A percentile compares a stretch with the other conserved stretches of the same genome.
Evolutionary conservation across 345 rosid genomes (phyloP).

Genomic region (Eucalyptus coolabah): DNA sequence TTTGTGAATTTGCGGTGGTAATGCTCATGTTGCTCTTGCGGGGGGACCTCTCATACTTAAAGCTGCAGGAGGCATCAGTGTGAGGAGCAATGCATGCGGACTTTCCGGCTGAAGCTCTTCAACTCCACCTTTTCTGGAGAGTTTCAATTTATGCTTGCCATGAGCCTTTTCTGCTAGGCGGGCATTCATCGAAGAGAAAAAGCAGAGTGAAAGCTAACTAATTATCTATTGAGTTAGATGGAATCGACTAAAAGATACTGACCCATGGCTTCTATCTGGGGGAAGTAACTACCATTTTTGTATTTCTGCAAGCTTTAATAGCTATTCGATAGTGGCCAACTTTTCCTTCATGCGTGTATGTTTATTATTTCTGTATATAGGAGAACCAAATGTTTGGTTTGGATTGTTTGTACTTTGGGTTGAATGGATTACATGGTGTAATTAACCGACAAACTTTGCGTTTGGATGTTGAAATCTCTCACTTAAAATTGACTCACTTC

Average conservation of each 20-base stretch:
- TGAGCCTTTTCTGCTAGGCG: not conserved
- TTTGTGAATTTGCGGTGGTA: not conserved
- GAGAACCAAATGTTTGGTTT: not conserved
- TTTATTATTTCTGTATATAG: no score
- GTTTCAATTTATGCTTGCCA: not conserved
- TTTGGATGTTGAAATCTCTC: no score
- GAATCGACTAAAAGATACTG: not conserved
- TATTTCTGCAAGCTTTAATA: not conserved
- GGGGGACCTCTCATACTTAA: not conserved
- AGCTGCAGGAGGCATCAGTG: not conserved
- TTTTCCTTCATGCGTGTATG: not conserved
- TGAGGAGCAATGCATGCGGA: not conserved
- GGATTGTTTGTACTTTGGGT: no score
- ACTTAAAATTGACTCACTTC: no score
- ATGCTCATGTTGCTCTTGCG: not conserved
- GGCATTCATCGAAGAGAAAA: not conserved
- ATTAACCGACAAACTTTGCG: fast-evolving
- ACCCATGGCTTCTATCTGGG: not conserved
- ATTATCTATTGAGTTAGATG: not conserved
- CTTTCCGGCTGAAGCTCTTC: fast-evolving
- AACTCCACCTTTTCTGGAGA: not conserved
- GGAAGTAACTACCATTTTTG: fast-evolving
- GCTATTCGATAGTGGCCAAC: not conserved
- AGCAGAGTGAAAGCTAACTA: fast-evolving
- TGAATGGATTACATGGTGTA: no score